A percentile compares a stretch with the other conserved stretches of the same genome.
These are phyloP conservation scores for Collybiopsis luxurians DNA, from an alignment of 768 basidiomycete genomes.

Conservation along the genomic window DNA sequence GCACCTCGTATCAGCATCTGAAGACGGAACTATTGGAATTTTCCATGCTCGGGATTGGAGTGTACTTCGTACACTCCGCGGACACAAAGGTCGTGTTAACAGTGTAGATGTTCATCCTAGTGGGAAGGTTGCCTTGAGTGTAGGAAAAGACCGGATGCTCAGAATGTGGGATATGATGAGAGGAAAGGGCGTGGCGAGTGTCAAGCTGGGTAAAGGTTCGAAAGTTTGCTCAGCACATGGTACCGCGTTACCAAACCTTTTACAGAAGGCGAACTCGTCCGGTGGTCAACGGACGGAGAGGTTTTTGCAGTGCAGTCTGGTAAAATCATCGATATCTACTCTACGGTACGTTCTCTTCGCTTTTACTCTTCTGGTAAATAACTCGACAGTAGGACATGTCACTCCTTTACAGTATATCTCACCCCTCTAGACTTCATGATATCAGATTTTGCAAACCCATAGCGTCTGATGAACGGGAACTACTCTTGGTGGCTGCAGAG, in stretches of 20 bases:
- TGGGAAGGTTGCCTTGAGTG: slow-evolving; percentile 87
- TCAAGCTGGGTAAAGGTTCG: slow-evolving; percentile 84
- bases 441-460: slow-evolving; percentile 67
- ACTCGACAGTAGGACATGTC: slow-evolving; percentile 64
- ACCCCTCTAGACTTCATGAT: slow-evolving; percentile 84
- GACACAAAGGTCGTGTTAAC: slow-evolving; percentile 93
- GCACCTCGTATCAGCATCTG: slow-evolving; percentile 87
- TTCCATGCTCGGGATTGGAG: slow-evolving; percentile 96
- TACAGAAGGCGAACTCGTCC: slow-evolving; percentile 88
- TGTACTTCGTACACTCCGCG: slow-evolving; percentile 81
- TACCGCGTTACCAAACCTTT: not conserved
- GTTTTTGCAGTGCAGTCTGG: slow-evolving; percentile 79
- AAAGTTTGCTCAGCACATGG: not conserved
- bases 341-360: slow-evolving; percentile 47
- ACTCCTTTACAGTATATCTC: slow-evolving; percentile 66
- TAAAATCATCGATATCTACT: slow-evolving; percentile 78
- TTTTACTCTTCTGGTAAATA: not conserved
- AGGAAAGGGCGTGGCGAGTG: slow-evolving; percentile 85
- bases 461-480: slow-evolving; percentile 44
- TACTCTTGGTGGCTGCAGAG: slow-evolving; percentile 84
- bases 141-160: slow-evolving; percentile 85
- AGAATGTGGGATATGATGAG: slow-evolving; percentile 99
- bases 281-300: slow-evolving; percentile 79
- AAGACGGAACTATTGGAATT: slow-evolving; percentile 86
- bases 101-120: slow-evolving; percentile 89